Base-by-base conservation (phyloP, 768 basidiomycete species). In the Mycena maculata region DNA sequence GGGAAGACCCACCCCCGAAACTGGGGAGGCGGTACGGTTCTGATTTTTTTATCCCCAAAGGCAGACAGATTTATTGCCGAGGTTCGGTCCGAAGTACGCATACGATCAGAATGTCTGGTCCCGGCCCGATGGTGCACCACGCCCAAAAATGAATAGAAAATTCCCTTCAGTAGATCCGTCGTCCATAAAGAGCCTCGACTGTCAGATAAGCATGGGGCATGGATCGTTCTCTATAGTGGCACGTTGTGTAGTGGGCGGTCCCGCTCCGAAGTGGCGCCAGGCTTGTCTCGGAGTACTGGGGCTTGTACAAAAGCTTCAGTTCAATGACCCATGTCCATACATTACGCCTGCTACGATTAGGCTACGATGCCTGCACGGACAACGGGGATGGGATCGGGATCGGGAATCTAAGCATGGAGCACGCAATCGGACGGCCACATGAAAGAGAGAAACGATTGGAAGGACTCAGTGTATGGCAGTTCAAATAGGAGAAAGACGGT, bases 361-460 rank as follows among this genome's bases (percentile, higher is more conserved):
- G 13, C 41, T 16, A 42, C 30, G 38, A 39, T n/a, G 6, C 60
- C 20, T 15, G 20, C 50, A 30, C n/a, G 50, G 31, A 44, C 22
- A 22, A 16, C 25, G 38, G 48, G 23, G 20, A 20, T 3, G 38
- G 25, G 48, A 48, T 25, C 30, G 13, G 33, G 39, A 42, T 42
- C 41, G 38, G 6, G 60, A 44, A 61, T 44, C 41, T 53, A 18
- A 41, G 42, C 36, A 61, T 31, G 30, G 23, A 53, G 50, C 28
- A 60, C 49, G 47, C 59, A 60, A 60, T 60, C 39, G 18, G 38
- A n/a, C 11, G 3, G 4, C 22, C 23, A 33, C 45, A 38, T 48
- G 45, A 44, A 20, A 20, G 22, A 44, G 22, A 20, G 8, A 22
- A 8, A 44, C 22, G n/a, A n/a, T n/a, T n/a, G n/a, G 36, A 16